phyloP scores from a whole-genome alignment of 2,329 filamentous ascomycete species.

The Alternaria sp. region DNA sequence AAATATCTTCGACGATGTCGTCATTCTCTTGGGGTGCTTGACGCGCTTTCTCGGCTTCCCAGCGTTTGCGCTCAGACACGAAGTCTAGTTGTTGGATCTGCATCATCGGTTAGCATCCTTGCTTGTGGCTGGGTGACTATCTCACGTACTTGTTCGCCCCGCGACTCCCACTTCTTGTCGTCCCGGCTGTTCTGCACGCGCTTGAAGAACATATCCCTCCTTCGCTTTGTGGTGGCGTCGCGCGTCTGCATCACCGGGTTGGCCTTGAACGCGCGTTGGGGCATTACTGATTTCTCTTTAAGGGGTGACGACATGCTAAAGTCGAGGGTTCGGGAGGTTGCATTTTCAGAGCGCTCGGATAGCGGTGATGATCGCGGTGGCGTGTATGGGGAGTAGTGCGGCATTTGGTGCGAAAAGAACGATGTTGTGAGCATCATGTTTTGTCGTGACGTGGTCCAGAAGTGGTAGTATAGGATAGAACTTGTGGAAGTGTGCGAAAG shows the following conservation, averaged over 20 bases:
- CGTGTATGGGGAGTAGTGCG: constrained; percentile 40
- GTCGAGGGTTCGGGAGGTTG: constrained; percentile 34
- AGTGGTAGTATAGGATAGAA: neutral
- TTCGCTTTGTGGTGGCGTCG: constrained; percentile 68
- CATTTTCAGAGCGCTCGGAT: constrained; percentile 55
- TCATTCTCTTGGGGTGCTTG: constrained; percentile 50
- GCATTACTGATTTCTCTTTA: constrained; percentile 28
- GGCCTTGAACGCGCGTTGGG: constrained; percentile 60
- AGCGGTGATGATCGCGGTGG: constrained; percentile 55
- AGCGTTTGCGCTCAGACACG: constrained; percentile 53
- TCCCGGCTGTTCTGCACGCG: constrained; percentile 59
- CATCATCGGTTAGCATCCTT: constrained; percentile 10
- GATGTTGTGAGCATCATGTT: constrained; percentile 45
- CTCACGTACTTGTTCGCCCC: constrained; percentile 57
- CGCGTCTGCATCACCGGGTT: constrained; percentile 70
- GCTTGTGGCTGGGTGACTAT: neutral
- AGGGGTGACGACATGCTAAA: constrained; percentile 41
- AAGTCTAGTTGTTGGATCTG: constrained; percentile 61
- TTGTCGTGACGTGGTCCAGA: neutral
- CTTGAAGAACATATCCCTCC: constrained; percentile 74
- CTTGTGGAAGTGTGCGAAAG: neutral
- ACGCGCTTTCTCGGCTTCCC: constrained; percentile 56
- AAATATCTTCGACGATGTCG: constrained; percentile 35
- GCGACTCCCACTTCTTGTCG: constrained; percentile 56
- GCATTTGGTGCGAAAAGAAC: constrained; percentile 35